Base-by-base conservation (phyloP, 495 filamentous ascomycete species). In the Neurospora cerealis region DNA sequence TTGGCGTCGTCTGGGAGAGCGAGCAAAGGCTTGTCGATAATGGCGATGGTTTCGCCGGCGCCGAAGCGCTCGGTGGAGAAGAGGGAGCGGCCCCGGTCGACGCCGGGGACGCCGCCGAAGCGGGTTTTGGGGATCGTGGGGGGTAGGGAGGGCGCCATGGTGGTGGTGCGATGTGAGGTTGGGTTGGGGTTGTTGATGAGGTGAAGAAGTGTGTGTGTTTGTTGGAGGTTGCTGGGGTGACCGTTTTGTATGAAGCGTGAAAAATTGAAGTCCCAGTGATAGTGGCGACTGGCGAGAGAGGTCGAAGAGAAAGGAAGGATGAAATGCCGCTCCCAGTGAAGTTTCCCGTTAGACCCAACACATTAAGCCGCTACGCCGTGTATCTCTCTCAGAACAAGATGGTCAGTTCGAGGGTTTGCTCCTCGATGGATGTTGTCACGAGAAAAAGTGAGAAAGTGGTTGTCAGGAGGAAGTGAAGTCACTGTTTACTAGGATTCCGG, bases 21-120 rank as follows among this genome's bases (percentile, higher is more conserved):
- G 54, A 88, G 72, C 48, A 81, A 79, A 1, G 86, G 85, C 13
- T 75, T 72, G 36, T 66, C 38, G 73, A 87, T 84, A 2, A 76
- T 76, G 69, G 82, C 80, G 75, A 88, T 83, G 42, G 78, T n/a
- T 9, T 79, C 78, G 38, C 86, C 86, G 2, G 84, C 73, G 19
- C 42, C 36, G 77, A 86, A 81, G 72, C 75, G 28, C 13, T 71
- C 73, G 17, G 80, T 77, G 2, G 85, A 78, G 28, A 74, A 46
- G 24, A 88, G 78, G 69, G 78, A 77, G 69, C 85, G 85, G 38
- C 81, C 84, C 36, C 76, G 76, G 4, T 60, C 38, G 38, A 73
- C 8, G 71, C 71, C 70, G 41, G 69, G 39, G 38, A 42, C 40
- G 24, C 37, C 60, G 17, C 17, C 46, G 6, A 72, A 34, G 37